Evolutionary conservation across 176 grass and related monocot genomes (phyloP).

Genomic region (Canna indica): DNA sequence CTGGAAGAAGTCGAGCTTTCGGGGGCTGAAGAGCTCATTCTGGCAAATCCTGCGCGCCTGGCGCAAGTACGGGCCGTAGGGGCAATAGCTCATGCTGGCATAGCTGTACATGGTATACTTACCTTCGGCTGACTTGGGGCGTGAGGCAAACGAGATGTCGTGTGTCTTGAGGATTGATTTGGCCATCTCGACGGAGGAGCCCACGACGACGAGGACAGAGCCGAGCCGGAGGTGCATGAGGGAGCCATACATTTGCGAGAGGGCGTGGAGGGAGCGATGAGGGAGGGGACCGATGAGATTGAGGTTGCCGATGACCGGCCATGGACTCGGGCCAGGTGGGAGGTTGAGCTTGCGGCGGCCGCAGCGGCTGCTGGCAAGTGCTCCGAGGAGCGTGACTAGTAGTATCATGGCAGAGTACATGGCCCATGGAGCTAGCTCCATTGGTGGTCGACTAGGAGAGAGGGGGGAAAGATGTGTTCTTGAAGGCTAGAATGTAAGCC

Average conservation of each 20-base stretch:
- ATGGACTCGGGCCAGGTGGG: neutral
- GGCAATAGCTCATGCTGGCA: neutral
- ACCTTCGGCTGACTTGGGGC: neutral
- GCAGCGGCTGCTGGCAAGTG: neutral
- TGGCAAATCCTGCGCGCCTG: constrained; percentile 5
- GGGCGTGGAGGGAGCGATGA: constrained; percentile 1
- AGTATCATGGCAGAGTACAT: neutral
- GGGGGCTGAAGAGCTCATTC: neutral
- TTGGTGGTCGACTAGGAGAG: neutral
- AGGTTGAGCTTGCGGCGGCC: neutral
- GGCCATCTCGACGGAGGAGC: constrained; percentile 6
- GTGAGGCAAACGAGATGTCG: neutral
- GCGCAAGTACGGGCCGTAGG: constrained; percentile 6
- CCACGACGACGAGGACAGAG: constrained; percentile 1
- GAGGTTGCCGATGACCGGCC: constrained; percentile 3
- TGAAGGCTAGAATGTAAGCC: neutral
- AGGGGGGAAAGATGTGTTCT: neutral
- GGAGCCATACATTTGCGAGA: constrained; percentile 5
- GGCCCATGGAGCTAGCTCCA: neutral
- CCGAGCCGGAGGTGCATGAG: constrained; percentile 1
- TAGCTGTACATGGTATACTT: neutral
- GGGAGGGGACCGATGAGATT: constrained; percentile 5
- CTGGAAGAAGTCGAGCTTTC: neutral
- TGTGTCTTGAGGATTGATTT: constrained; percentile 3
- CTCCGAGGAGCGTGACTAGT: no score